These are phyloP conservation scores for Pythium oligandrum DNA, from an alignment of 352 stramenopile genomes.

Conservation along the genomic window DNA sequence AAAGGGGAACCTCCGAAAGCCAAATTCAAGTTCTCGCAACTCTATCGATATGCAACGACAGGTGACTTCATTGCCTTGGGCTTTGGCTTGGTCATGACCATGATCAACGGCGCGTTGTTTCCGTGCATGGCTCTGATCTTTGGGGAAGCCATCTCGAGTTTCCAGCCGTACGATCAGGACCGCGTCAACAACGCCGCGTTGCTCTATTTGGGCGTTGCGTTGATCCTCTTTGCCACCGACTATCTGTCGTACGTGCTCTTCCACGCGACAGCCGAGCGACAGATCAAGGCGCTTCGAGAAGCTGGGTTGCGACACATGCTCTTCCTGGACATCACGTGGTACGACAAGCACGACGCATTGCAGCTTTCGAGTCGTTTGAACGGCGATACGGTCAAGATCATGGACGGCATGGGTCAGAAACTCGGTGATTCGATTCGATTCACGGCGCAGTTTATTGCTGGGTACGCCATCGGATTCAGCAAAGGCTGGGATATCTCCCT, in stretches of 20 bases:
- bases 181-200: constrained; percentile 15
- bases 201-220: constrained; percentile 14
- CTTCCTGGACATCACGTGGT: constrained; percentile 20
- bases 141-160: constrained; percentile 25
- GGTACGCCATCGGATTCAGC: constrained; percentile 4
- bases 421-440: constrained; percentile 7
- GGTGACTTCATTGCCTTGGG: constrained; percentile 19
- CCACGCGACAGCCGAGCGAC: constrained; percentile 20
- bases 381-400: constrained; percentile 27
- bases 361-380: constrained; percentile 18
- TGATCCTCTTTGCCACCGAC: constrained; percentile 24
- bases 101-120: constrained; percentile 27
- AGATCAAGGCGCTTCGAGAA: constrained; percentile 21
- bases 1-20: too few species aligned
- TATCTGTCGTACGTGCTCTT: constrained; percentile 25
- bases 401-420: constrained; percentile 63
- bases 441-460: too few species aligned
- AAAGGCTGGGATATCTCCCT: constrained; percentile 9
- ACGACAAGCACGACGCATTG: constrained; percentile 16
- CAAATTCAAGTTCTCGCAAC: constrained; percentile 20
- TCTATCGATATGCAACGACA: constrained; percentile 21
- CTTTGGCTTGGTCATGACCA: constrained; percentile 21
- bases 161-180: constrained; percentile 20
- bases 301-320: constrained; percentile 16
- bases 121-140: constrained; percentile 41